Conservation (phyloP, 2,329 filamentous ascomycete species). For the Alternaria triticimaculans region DNA sequence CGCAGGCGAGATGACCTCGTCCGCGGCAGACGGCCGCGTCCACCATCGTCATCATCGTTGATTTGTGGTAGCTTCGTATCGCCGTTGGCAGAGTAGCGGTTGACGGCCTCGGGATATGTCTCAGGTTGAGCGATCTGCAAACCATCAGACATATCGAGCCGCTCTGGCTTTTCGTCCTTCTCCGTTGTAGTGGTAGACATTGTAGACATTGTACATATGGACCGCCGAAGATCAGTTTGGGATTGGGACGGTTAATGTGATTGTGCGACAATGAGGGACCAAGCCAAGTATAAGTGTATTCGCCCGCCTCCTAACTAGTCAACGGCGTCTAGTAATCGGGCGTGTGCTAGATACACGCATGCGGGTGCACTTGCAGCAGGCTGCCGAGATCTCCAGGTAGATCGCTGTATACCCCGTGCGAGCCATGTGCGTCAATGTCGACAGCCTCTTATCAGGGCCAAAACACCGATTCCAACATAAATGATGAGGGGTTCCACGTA, state of each 20-base stretch:
- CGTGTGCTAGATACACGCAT: not conserved
- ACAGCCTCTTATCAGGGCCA: not conserved
- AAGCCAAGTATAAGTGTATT: not conserved
- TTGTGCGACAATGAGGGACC: not conserved
- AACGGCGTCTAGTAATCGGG: not conserved
- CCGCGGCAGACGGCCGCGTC: not conserved
- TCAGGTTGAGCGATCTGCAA: slow-evolving; percentile 10
- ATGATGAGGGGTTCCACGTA: not conserved
- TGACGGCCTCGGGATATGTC: slow-evolving; percentile 3
- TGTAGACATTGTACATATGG: not conserved
- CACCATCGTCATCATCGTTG: not conserved
- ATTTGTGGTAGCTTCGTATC: slow-evolving; percentile 10
- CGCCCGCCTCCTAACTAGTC: not conserved
- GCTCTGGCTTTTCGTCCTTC: not conserved
- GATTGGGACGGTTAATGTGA: not conserved
- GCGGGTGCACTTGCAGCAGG: not conserved
- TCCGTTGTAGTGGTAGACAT: not conserved
- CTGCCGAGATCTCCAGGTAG: not conserved
- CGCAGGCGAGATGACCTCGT: not conserved
- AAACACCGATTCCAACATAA: not conserved
- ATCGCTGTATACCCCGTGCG: not conserved
- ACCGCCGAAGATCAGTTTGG: not conserved
- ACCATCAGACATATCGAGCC: slow-evolving; percentile 1
- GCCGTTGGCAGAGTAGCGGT: not conserved
- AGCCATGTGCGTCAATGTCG: not conserved